Evolutionary conservation across 179 eudicot species (phyloP), one percentile per base, ranked within the genome.

Genomic region (Silene noctiflora): DNA sequence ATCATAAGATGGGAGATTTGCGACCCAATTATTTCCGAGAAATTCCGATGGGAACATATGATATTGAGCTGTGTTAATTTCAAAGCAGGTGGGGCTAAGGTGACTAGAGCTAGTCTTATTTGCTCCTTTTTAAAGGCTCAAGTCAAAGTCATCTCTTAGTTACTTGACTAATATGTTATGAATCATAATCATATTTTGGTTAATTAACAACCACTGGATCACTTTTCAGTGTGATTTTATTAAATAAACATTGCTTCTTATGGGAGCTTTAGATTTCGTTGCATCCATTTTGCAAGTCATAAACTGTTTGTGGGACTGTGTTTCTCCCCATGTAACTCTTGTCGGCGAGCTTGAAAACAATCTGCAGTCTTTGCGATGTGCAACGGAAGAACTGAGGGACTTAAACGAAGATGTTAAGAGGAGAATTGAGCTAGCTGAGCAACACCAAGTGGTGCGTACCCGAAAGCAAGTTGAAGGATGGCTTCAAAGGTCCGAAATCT

Each of bases 381-480:
- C 75, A 65, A 55, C 71, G 3, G 71, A 75, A 11, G 76, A 71
- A 24, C 65, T 82, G 55, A 58, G 74, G 71, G 81, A 78, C 14
- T 56, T 75, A 24, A 59, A 61, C 8, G 76, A 78, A 44, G 84
- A 82, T 60, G 73, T 72, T 22, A 78, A 24, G 74, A 78, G 51
- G 22, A 78, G 76, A 73, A 63, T 78, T 58, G 76, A 78, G 62
- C 20, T 58, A 14, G 81, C 69, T 2, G 70, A 78, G 79, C 73
- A 71, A 35, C 76, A 69, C n/a, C 64, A 75, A 17, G 71, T 74
- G 29, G 60, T 44, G 42, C 76, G 75, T 6, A 77, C 72, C 2
- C 71, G 78, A 61, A 78, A 78, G 65, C 79, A 75, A 78, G 84
- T 78, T 8, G 76, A 78, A 20, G 79, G 79, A 19, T 82, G 84